Evolutionary conservation across 2,329 filamentous ascomycete genomes (phyloP).

Genomic region (Talaromyces sp.): DNA sequence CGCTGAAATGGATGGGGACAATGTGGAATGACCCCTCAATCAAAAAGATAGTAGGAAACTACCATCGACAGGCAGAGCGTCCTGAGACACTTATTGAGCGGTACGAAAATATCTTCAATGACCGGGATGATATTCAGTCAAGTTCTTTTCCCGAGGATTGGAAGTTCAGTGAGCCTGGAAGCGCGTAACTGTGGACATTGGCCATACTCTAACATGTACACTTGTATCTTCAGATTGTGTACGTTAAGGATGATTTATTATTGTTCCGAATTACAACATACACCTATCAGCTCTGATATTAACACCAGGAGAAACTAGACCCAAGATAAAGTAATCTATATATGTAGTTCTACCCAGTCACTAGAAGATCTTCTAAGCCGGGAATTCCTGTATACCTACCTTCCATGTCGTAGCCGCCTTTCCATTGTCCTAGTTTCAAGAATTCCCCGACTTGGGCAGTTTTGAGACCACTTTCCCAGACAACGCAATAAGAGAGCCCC

Average conservation of each 20-base stretch:
- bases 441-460: not conserved
- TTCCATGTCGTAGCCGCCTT: too few relatives aligned
- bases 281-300: too few relatives aligned
- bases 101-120: slow-evolving; percentile 26
- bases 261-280: too few relatives aligned
- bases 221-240: too few relatives aligned
- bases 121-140: not conserved
- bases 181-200: not conserved
- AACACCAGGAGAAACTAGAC: too few relatives aligned
- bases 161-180: not conserved
- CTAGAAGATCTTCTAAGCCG: too few relatives aligned
- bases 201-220: not conserved
- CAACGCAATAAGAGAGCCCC: not conserved
- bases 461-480: not conserved
- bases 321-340: too few relatives aligned
- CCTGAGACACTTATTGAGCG: slow-evolving; percentile 21
- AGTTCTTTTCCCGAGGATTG: not conserved
- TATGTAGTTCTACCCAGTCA: too few relatives aligned
- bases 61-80: slow-evolving; percentile 22
- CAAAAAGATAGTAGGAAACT: slow-evolving; percentile 17
- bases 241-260: too few relatives aligned
- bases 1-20: slow-evolving; percentile 25
- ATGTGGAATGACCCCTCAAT: slow-evolving; percentile 29
- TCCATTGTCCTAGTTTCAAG: too few relatives aligned
- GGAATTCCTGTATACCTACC: too few relatives aligned